These are phyloP conservation scores for Coniochaeta sp. DNA, from an alignment of 2,329 filamentous ascomycete species.

Conservation along the genomic window DNA sequence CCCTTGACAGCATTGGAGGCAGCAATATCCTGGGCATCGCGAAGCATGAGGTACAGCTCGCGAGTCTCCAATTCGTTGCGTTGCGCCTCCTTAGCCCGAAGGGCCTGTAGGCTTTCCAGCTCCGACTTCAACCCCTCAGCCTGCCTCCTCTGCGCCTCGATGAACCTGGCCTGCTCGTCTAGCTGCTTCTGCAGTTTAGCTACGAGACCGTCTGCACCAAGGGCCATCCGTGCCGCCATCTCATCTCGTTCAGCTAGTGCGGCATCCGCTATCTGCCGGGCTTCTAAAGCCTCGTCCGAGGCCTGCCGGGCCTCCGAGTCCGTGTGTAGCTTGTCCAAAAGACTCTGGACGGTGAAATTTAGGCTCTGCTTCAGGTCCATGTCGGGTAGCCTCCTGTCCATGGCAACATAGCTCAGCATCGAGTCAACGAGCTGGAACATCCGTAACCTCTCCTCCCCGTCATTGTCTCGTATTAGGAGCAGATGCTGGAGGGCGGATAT, in stretches of 20 bases:
- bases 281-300: constrained; percentile 84
- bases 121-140: constrained; percentile 85
- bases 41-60: constrained; percentile 96
- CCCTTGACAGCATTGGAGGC: constrained; percentile 69
- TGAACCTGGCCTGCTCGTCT: constrained; percentile 86
- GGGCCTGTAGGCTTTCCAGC: constrained; percentile 74
- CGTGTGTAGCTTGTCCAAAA: constrained; percentile 92
- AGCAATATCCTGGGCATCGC: constrained; percentile 93
- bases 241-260: constrained; percentile 96
- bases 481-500: constrained; percentile 92
- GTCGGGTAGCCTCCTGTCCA: constrained; percentile 91
- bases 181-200: constrained; percentile 88
- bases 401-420: constrained; percentile 98
- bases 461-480: constrained; percentile 83
- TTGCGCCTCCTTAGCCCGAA: constrained; percentile 85
- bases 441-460: constrained; percentile 81
- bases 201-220: constrained; percentile 89
- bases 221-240: constrained; percentile 78
- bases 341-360: constrained; percentile 92
- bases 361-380: constrained; percentile 97
- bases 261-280: constrained; percentile 87
- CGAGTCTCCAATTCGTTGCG: constrained; percentile 92
- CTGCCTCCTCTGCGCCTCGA: constrained; percentile 81
- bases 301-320: constrained; percentile 91
- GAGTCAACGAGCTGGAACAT: constrained; percentile 98